phyloP scores from a whole-genome alignment of 495 filamentous ascomycete genomes.

The Xylaria sp. region DNA sequence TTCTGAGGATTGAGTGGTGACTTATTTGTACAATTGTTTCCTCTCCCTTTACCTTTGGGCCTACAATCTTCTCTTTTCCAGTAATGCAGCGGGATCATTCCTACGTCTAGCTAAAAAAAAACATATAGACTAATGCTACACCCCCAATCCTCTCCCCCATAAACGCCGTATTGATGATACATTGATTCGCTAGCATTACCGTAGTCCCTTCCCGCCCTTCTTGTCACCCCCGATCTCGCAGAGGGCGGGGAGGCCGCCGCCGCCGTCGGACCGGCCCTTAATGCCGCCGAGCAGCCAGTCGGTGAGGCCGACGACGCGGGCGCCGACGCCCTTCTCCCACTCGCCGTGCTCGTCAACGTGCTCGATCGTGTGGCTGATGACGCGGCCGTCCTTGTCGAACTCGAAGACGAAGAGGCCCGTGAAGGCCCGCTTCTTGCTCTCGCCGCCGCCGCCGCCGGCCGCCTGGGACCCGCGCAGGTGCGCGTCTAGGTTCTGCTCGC shows the following conservation, averaged over 20 bases:
- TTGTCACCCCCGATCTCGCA: background rate
- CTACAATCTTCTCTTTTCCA: conserved; percentile 9
- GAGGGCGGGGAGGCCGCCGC: conserved; percentile 33
- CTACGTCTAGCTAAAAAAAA: background rate
- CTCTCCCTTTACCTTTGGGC: background rate
- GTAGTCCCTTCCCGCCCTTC: background rate
- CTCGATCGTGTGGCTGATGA: conserved; percentile 89
- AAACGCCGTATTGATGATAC: conserved; percentile 15
- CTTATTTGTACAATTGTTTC: conserved; percentile 30
- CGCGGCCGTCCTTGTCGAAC: conserved; percentile 88
- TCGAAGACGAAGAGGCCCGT: conserved; percentile 91
- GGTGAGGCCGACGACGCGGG: conserved; percentile 82
- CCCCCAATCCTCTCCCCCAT: background rate
- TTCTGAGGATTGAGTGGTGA: conserved; percentile 31
- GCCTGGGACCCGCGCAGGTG: conserved; percentile 37
- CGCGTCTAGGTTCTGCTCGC: conserved; percentile 35
- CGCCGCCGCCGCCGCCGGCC: too few relatives aligned
- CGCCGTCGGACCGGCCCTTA: conserved; percentile 47
- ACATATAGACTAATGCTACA: conserved; percentile 17
- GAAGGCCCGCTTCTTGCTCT: conserved; percentile 70
- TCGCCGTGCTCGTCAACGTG: conserved; percentile 81
- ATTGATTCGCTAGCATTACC: conserved; percentile 17
- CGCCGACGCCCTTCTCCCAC: conserved; percentile 63
- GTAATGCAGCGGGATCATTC: background rate
- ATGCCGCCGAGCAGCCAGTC: conserved; percentile 84